These are phyloP conservation scores for Chenopodium berlandieri DNA, from an alignment of 148 eudicot genomes.

Conservation along the genomic window DNA sequence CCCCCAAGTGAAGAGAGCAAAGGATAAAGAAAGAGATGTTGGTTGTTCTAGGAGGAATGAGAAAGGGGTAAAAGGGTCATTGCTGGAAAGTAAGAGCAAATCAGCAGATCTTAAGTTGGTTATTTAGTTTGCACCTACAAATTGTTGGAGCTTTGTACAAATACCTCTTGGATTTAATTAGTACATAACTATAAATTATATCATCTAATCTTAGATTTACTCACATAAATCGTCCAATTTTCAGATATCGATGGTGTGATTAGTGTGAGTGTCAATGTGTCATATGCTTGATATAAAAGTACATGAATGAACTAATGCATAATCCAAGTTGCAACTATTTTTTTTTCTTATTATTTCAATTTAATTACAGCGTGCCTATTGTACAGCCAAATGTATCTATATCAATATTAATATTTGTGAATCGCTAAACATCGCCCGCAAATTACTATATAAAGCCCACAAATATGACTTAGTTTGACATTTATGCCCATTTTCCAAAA, in stretches of 20 bases:
- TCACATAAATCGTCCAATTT: background rate
- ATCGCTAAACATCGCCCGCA: too few species aligned
- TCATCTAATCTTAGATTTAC: slow-evolving; percentile 24
- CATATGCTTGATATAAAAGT: background rate
- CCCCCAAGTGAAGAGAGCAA: slow-evolving; percentile 43
- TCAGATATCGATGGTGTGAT: background rate
- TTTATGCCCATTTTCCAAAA: too few species aligned
- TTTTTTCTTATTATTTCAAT: too few species aligned
- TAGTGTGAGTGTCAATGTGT: background rate
- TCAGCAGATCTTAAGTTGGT: slow-evolving; percentile 1
- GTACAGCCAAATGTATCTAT: background rate
- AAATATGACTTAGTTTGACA: too few species aligned
- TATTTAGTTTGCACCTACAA: slow-evolving; percentile 21
- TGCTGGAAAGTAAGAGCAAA: background rate
- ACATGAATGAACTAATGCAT: background rate
- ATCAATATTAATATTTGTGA: background rate
- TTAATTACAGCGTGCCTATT: background rate
- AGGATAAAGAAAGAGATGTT: background rate
- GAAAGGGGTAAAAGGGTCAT: background rate
- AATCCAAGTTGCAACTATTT: background rate
- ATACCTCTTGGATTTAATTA: slow-evolving; percentile 26
- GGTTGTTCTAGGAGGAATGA: slow-evolving; percentile 5
- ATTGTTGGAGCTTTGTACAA: slow-evolving; percentile 33
- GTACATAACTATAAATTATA: slow-evolving; percentile 27
- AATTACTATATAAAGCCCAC: too few species aligned